phyloP scores from a whole-genome alignment of 2,329 filamentous ascomycete genomes.

The Monosporascus sp. region DNA sequence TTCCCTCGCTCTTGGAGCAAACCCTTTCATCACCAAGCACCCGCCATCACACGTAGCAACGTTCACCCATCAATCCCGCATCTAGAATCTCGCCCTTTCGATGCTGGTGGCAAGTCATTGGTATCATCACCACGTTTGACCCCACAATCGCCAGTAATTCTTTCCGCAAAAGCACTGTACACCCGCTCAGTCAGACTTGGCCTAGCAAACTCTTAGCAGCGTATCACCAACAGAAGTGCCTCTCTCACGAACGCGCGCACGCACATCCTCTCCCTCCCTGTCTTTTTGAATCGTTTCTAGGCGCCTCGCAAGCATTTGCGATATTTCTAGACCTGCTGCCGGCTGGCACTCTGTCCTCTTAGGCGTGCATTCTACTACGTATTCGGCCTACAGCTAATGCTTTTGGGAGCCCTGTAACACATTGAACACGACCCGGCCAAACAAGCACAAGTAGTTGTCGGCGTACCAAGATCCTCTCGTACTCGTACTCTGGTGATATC shows the following conservation, averaged over 20 bases:
- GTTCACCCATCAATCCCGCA: background rate
- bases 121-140: background rate
- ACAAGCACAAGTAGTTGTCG: background rate
- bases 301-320: background rate
- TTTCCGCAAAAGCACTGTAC: background rate
- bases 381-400: constrained; percentile 1
- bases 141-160: background rate
- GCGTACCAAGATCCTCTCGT: background rate
- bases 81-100: background rate
- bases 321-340: background rate
- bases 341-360: background rate
- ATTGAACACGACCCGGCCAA: background rate
- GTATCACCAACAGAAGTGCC: background rate
- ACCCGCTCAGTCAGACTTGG: background rate
- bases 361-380: background rate
- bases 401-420: background rate
- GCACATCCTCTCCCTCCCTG: background rate
- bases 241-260: background rate
- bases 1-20: background rate
- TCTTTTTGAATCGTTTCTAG: background rate
- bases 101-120: background rate
- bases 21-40: background rate
- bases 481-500: background rate
- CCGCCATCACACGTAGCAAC: background rate
- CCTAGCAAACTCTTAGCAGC: background rate